Conservation (phyloP, 306 rosid species). For the Inga oerstediana region DNA sequence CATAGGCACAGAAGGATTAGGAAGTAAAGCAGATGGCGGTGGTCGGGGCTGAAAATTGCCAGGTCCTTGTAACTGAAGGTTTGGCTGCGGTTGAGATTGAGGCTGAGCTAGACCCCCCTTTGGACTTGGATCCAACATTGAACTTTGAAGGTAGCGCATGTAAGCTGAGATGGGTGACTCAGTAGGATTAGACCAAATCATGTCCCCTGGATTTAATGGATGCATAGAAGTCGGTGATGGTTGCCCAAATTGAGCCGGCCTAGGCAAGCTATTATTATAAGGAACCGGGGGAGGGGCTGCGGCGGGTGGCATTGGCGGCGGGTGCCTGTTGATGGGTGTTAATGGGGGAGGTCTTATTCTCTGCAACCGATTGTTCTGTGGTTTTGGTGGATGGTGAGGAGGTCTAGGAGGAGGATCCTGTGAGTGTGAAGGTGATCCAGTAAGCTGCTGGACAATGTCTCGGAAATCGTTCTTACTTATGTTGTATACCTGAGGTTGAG, state of each 20-base stretch:
- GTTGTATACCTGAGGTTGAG: conserved; percentile 97
- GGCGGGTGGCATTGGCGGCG: conserved; percentile 53
- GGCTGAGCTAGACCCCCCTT: conserved; percentile 47
- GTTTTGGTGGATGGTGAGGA: conserved; percentile 69
- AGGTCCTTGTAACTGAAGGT: conserved; percentile 48
- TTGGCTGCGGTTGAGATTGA: conserved; percentile 41
- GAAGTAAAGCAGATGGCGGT: conserved; percentile 61
- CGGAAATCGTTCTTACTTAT: conserved; percentile 94
- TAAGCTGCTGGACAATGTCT: conserved; percentile 91
- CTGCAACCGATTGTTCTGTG: conserved; percentile 85
- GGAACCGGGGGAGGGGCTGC: conserved; percentile 57
- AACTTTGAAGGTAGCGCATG: conserved; percentile 87
- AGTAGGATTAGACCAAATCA: conserved; percentile 60
- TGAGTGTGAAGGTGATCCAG: conserved; percentile 90
- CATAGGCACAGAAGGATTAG: conserved; percentile 54
- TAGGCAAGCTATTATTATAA: conserved; percentile 51
- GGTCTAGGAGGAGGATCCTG: conserved; percentile 83
- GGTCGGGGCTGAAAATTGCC: conserved; percentile 44
- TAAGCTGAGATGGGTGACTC: conserved; percentile 94
- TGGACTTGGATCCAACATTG: conserved; percentile 67
- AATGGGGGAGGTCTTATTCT: conserved; percentile 93
- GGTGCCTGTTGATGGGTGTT: conserved; percentile 69
- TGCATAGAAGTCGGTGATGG: conserved; percentile 54
- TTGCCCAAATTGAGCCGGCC: conserved; percentile 69
- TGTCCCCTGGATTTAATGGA: conserved; percentile 53